phyloP scores from a whole-genome alignment of 768 basidiomycete genomes.

The Mrakia gelida region DNA sequence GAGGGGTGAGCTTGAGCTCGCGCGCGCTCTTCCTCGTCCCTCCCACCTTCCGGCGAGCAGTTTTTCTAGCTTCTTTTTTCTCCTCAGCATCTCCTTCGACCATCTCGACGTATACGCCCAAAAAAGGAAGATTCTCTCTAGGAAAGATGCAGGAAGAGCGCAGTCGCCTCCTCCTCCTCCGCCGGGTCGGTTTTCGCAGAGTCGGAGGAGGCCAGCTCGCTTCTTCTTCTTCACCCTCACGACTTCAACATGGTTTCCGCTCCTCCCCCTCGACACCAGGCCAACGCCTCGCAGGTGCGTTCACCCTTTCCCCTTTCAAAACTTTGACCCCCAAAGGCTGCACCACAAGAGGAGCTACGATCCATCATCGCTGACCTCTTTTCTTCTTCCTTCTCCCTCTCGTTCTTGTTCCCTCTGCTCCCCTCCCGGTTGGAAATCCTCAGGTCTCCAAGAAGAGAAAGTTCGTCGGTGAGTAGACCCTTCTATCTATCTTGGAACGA shows the following conservation, averaged over 20 bases:
- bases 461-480: slow-evolving; percentile 33
- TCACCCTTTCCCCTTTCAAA: background rate
- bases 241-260: slow-evolving; percentile 15
- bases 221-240: background rate
- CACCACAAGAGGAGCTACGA: background rate
- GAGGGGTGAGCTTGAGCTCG: too few species aligned
- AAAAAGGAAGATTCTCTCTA: too few species aligned
- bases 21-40: too few species aligned
- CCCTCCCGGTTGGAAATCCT: slow-evolving; percentile 30
- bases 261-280: slow-evolving; percentile 17
- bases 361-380: background rate
- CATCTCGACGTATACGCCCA: too few species aligned
- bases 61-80: too few species aligned
- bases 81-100: too few species aligned
- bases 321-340: too few species aligned
- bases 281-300: slow-evolving; percentile 19
- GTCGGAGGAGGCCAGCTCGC: too few species aligned
- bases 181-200: too few species aligned
- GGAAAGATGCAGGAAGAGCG: too few species aligned
- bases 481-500: background rate
- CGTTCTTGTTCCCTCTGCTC: background rate
- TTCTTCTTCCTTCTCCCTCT: background rate
- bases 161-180: too few species aligned
- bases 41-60: too few species aligned
- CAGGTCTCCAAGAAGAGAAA: slow-evolving; percentile 95